Percentiles rank a stretch among this genome's conserved stretches.
These are phyloP conservation scores for Trichoderma aggressivum DNA, from an alignment of 2,329 filamentous ascomycete species.

Conservation along the genomic window DNA sequence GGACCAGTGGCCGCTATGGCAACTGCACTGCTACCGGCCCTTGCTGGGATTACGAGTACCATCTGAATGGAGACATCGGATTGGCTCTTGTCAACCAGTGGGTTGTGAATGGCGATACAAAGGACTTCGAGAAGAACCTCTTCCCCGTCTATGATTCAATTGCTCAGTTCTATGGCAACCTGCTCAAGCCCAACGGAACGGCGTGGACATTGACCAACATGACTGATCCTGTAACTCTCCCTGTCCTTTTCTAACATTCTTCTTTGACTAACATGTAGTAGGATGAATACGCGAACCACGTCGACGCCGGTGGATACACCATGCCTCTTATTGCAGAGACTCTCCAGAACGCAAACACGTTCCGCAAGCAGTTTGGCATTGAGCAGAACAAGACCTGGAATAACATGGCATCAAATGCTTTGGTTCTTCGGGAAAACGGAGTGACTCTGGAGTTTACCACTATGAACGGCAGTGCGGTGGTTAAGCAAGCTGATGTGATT, in stretches of 20 bases:
- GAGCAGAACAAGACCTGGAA: constrained; percentile 46
- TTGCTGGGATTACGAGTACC: constrained; percentile 70
- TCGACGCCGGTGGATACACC: constrained; percentile 67
- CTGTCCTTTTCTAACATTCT: not conserved
- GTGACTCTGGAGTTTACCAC: constrained; percentile 63
- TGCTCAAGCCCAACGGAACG: constrained; percentile 58
- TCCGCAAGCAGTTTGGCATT: constrained; percentile 54
- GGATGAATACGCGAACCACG: constrained; percentile 65
- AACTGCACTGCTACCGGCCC: constrained; percentile 60
- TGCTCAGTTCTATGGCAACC: constrained; percentile 57
- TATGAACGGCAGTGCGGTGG: constrained; percentile 63
- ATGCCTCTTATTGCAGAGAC: constrained; percentile 58
- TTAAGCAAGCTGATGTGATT: constrained; percentile 69
- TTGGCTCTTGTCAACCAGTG: constrained; percentile 35
- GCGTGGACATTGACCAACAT: constrained; percentile 56
- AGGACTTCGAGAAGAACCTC: constrained; percentile 32
- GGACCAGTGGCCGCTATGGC: constrained; percentile 64
- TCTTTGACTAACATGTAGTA: constrained; percentile 22
- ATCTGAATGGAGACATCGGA: constrained; percentile 67
- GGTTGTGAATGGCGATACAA: constrained; percentile 26
- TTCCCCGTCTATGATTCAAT: constrained; percentile 63
- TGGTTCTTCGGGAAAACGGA: constrained; percentile 23
- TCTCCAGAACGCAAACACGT: constrained; percentile 54
- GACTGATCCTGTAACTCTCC: constrained; percentile 60
- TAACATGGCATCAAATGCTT: constrained; percentile 23